Base-by-base conservation (phyloP, 2,329 filamentous ascomycete genomes). In the Colletotrichum chrysophilum region DNA sequence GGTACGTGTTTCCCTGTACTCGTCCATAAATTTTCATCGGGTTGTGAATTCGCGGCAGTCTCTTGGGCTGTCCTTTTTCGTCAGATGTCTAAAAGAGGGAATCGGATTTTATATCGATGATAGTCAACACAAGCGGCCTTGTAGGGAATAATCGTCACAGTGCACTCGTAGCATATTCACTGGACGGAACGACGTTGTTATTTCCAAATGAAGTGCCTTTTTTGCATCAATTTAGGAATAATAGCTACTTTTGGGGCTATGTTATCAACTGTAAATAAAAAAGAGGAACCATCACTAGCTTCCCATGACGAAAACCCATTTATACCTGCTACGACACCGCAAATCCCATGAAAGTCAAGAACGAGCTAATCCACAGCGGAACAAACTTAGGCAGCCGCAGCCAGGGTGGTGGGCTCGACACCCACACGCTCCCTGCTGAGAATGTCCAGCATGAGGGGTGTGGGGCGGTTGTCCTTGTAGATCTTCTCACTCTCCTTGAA, bases 341-440 rank as follows among this genome's bases (percentile, higher is more conserved):
- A 26, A 69, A 68, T 66, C 32, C 67, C 43, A 55, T 21, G 34
- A 64, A 74, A 62, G 61, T 62, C 38, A 66, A 52, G 70, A 70
- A 65, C 38, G n/a, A 38, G 21, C 26, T 56, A 52, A 21, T 52
- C n/a, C n/a, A 26, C 66, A n/a, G 21, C 32, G 30, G 71, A 74
- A 21, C 52, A 38, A 60, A 38, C 26, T 78, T 81, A 90, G 78
- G 87, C 89, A 78, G 84, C 81, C 76, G 86, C 85, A 55, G 88
- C 92, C 75, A 93, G 87, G 66, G 92, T 88, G 60, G 86, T 91
- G 30, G 93, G 93, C 84, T 94, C 91, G 43, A 98, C 97, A 81
- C 96, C 97, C 69, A 99, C 96, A 82, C 97, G 94, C 90, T 98
- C 96, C 90, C 96, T 98, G 85, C 94, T 94, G 78, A 99, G 88